Conservation (phyloP, 2,329 filamentous ascomycete species). For the Stylonectria norvegica region DNA sequence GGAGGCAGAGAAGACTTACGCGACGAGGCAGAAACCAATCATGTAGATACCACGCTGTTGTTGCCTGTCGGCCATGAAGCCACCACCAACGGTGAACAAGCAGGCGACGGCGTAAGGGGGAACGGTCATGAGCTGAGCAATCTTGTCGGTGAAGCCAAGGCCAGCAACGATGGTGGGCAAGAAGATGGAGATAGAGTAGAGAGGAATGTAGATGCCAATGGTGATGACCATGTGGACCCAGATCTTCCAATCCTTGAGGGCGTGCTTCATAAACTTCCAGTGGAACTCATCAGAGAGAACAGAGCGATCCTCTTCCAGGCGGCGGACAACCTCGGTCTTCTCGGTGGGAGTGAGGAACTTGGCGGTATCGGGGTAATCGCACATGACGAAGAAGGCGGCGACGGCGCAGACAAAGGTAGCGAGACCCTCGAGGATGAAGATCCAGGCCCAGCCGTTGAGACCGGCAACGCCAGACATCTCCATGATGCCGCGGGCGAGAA, state of each 20-base stretch:
- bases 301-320: slow-evolving; percentile 43
- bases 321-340: slow-evolving; percentile 39
- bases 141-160: slow-evolving; percentile 36
- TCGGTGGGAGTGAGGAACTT: slow-evolving; percentile 47
- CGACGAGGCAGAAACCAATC: slow-evolving; percentile 34
- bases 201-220: slow-evolving; percentile 49
- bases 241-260: slow-evolving; percentile 57
- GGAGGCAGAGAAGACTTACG: slow-evolving; percentile 24
- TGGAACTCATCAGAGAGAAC: slow-evolving; percentile 55
- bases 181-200: slow-evolving; percentile 39
- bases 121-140: slow-evolving; percentile 38
- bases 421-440: slow-evolving; percentile 68
- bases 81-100: slow-evolving; percentile 35
- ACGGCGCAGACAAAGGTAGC: slow-evolving; percentile 48
- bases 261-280: slow-evolving; percentile 51
- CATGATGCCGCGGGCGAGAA: slow-evolving; percentile 57
- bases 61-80: slow-evolving; percentile 41
- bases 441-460: slow-evolving; percentile 70
- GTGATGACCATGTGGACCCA: slow-evolving; percentile 58
- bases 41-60: slow-evolving; percentile 38
- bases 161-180: slow-evolving; percentile 36
- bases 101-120: slow-evolving; percentile 38
- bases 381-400: slow-evolving; percentile 48
- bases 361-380: slow-evolving; percentile 56
- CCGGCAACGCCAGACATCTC: slow-evolving; percentile 52